phyloP scores from a whole-genome alignment of 768 basidiomycete genomes.

The Chalciporus piperatus region DNA sequence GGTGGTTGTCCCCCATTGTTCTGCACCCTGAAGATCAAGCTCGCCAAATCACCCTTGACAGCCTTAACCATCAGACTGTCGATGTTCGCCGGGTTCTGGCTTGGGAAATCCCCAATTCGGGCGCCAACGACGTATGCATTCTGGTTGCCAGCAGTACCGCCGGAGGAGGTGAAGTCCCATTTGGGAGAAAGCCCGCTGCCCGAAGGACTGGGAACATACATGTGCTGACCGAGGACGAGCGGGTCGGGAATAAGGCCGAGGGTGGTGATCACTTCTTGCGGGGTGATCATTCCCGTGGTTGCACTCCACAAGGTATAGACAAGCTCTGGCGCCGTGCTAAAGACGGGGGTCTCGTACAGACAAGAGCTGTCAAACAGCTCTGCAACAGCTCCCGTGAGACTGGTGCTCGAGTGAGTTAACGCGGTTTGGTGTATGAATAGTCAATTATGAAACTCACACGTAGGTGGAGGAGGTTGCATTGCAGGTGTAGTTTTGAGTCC shows the following conservation, averaged over 20 bases:
- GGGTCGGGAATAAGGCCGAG: constrained; percentile 10
- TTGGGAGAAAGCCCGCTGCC: constrained; percentile 44
- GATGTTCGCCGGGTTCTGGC: constrained; percentile 46
- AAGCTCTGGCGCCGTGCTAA: constrained; percentile 28
- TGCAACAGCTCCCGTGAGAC: constrained; percentile 47
- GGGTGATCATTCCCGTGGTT: constrained; percentile 15
- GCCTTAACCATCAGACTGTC: constrained; percentile 54
- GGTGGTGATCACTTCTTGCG: constrained; percentile 12
- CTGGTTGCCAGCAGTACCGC: constrained; percentile 37
- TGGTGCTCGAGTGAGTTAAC: constrained; percentile 16
- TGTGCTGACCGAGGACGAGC: constrained; percentile 48
- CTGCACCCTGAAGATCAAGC: constrained; percentile 48
- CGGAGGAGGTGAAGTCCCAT: constrained; percentile 54
- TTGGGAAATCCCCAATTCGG: constrained; percentile 39
- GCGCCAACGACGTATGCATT: constrained; percentile 48
- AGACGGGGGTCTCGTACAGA: constrained; percentile 32
- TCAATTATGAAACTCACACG: constrained; percentile 35
- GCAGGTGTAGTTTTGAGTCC: constrained; percentile 59
- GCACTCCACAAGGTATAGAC: constrained; percentile 33
- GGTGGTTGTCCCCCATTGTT: constrained; percentile 57
- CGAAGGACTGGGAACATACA: constrained; percentile 49
- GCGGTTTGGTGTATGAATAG: background rate
- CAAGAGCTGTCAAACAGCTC: constrained; percentile 58
- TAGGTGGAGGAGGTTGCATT: constrained; percentile 38
- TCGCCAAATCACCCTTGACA: constrained; percentile 48